These are phyloP conservation scores for Rhizopogon roseolus DNA, from an alignment of 768 basidiomycete species.

Conservation along the genomic window DNA sequence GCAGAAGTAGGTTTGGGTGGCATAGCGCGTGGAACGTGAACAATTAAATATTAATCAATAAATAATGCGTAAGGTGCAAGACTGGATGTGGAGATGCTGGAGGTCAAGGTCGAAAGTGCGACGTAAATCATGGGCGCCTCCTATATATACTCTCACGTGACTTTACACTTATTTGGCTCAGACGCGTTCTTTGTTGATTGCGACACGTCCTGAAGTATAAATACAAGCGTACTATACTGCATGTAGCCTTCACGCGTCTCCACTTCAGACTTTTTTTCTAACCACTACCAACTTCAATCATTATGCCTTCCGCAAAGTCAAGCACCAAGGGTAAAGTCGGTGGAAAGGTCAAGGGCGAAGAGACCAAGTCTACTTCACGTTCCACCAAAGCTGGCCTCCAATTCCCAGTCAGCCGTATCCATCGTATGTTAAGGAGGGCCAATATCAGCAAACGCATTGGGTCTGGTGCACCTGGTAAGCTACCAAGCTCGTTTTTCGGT, in stretches of 20 bases:
- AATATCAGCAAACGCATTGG: slow-evolving; percentile 87
- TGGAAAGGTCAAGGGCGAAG: slow-evolving; percentile 51
- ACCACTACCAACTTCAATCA: neutral
- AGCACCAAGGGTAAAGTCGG: slow-evolving; percentile 29
- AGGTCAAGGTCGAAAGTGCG: slow-evolving; percentile 8
- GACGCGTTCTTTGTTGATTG: slow-evolving; percentile 37
- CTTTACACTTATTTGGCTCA: slow-evolving; percentile 25
- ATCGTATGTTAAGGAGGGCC: slow-evolving; percentile 81
- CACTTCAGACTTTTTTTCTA: neutral
- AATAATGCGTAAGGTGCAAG: neutral
- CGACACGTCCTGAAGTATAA: slow-evolving; percentile 18
- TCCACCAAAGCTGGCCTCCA: slow-evolving; percentile 76
- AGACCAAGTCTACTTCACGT: slow-evolving; percentile 57
- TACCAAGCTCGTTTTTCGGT: neutral
- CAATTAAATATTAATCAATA: neutral
- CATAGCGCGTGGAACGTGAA: slow-evolving; percentile 27
- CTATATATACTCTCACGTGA: slow-evolving; percentile 32
- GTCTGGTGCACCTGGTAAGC: slow-evolving; percentile 76
- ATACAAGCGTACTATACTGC: slow-evolving; percentile 5
- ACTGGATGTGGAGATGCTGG: slow-evolving; percentile 10
- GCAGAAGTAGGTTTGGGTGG: slow-evolving; percentile 66
- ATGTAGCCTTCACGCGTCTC: neutral
- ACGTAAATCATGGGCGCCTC: slow-evolving; percentile 11
- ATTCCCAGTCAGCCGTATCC: slow-evolving; percentile 92
- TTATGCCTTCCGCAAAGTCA: slow-evolving; percentile 25